Evolutionary conservation across 495 filamentous ascomycete species (phyloP).

Genomic region (Cercophora sp.): DNA sequence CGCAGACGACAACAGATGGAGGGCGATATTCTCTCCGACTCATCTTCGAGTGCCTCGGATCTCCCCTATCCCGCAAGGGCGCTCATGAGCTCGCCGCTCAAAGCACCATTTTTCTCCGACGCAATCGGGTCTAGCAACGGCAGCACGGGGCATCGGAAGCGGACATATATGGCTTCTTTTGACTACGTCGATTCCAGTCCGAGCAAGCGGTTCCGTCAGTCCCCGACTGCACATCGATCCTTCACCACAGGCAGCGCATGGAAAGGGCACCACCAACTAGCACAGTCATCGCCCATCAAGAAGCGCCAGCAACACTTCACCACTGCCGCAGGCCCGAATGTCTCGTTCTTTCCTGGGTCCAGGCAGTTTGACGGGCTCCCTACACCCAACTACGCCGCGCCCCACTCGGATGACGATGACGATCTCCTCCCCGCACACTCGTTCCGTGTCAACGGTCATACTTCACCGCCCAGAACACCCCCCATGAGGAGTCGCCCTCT

Average conservation of each 20-base stretch:
- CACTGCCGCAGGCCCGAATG: constrained; percentile 54
- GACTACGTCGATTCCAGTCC: constrained; percentile 44
- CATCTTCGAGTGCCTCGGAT: constrained; percentile 69
- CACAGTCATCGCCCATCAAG: constrained; percentile 79
- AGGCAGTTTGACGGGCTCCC: constrained; percentile 60
- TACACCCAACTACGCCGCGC: constrained; percentile 56
- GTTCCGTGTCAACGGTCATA: constrained; percentile 56
- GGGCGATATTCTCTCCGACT: constrained; percentile 69
- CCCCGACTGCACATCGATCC: constrained; percentile 57
- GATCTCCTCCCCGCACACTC: constrained; percentile 72
- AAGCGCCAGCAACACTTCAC: constrained; percentile 61
- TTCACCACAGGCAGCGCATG: constrained; percentile 58
- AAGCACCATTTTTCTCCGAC: constrained; percentile 66
- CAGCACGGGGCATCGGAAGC: constrained; percentile 52
- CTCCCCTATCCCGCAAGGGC: constrained; percentile 48
- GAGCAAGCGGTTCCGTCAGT: constrained; percentile 66
- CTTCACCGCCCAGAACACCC: constrained; percentile 80
- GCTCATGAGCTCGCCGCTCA: constrained; percentile 62
- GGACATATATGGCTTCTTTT: constrained; percentile 51
- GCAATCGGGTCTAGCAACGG: constrained; percentile 57
- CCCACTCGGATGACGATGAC: constrained; percentile 72
- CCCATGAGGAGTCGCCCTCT: constrained; percentile 57
- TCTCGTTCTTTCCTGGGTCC: constrained; percentile 65
- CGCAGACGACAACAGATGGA: constrained; percentile 60
- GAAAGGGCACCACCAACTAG: constrained; percentile 68